Evolutionary conservation across 495 filamentous ascomycete genomes (phyloP), one percentile per base, ranked within the genome.

Genomic region (Monascus purpureus): DNA sequence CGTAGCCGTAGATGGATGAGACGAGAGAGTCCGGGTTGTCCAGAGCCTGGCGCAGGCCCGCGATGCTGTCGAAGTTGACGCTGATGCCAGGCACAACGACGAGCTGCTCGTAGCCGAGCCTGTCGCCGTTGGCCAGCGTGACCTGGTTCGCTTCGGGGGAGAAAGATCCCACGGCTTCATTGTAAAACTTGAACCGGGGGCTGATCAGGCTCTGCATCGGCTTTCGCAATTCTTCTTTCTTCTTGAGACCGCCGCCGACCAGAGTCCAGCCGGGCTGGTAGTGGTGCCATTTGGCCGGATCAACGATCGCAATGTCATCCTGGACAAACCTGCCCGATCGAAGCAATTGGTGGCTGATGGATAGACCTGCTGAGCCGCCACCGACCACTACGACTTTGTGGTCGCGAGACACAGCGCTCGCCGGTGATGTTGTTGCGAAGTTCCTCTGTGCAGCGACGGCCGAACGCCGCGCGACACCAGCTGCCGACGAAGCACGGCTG

Each of bases 211-310:
- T 50, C 8, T 53, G 48, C 24, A 78, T 48, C 4, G 67, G 71
- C 29, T 55, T 54, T 13, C 63, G 63, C 28, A 76, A 57, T 2
- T 68, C 59, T 25, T 72, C 49, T 18, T 70, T 65, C 25, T 54
- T 57, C 44, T 73, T 77, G 27, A 80, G 59, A 9, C 75, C 75
- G 16, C 73, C 72, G 28, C 70, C 74, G 22, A 79, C 75, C 2
- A 80, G 61, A 8, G 75, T 79, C 75, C 75, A 80, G 33, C 75
- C 75, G 2, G 75, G 74, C 50, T 80, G 75, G 54, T 78, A 80
- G 58, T 79, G 66, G 52, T 80, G 75, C 53, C 62, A 73, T 38
- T 62, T 43, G 1, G 75, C 61, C 0, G 75, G 75, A 46, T 80
- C 75, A 28, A 80, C 49, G 24, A 80, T 48, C n/a, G 75, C 75